Evolutionary conservation across 306 rosid species (phyloP).

Genomic region (Betula pendula): DNA sequence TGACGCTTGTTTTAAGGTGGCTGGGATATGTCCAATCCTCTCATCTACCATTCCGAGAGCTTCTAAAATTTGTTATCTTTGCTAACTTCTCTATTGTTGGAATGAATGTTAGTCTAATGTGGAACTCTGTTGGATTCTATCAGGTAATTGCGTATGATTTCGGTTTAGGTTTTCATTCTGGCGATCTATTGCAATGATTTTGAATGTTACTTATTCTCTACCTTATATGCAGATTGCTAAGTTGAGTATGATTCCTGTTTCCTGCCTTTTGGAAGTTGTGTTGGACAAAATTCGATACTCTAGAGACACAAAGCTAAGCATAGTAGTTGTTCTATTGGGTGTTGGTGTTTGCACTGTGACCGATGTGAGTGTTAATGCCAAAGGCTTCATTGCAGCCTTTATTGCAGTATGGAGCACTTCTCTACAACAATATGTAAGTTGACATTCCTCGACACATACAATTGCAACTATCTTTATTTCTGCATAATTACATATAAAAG

Average conservation of each 20-base stretch:
- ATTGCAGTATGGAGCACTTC: conserved; percentile 88
- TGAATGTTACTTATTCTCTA: conserved; percentile 26
- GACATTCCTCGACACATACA: neutral
- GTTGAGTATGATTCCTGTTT: conserved; percentile 87
- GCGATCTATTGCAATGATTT: conserved; percentile 15
- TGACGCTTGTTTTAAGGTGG: conserved; percentile 67
- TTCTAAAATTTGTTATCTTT: conserved; percentile 75
- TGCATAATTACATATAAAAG: neutral
- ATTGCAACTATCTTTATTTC: neutral
- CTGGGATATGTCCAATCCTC: conserved; percentile 75
- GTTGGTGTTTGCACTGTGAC: conserved; percentile 89
- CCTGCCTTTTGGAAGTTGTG: conserved; percentile 79
- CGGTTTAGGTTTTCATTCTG: conserved; percentile 17
- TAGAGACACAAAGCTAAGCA: conserved; percentile 79
- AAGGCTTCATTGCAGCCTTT: conserved; percentile 69
- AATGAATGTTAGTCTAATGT: conserved; percentile 92
- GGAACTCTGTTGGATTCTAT: conserved; percentile 97
- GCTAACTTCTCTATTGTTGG: conserved; percentile 94
- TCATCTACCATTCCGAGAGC: conserved; percentile 76
- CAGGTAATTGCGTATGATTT: conserved; percentile 51
- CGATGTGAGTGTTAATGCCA: conserved; percentile 80
- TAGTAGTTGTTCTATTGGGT: conserved; percentile 70
- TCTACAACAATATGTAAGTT: conserved; percentile 77
- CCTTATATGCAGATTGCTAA: conserved; percentile 69
- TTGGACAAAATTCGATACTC: conserved; percentile 78